Evolutionary conservation across 768 basidiomycete genomes (phyloP).

Genomic region (Roridomyces roridus): DNA sequence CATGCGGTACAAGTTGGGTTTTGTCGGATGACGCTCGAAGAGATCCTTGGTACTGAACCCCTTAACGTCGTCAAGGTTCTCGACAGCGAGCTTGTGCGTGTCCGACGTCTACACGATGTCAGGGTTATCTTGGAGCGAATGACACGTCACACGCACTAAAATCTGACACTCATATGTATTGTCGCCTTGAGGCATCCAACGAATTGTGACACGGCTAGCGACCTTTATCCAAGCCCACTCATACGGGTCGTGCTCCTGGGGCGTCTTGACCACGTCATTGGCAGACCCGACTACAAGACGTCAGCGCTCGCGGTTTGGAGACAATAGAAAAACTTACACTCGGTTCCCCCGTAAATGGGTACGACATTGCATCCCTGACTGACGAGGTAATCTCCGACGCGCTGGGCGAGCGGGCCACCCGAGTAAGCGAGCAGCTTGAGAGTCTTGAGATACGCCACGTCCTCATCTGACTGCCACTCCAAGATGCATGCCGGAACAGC

Average conservation of each 20-base stretch:
- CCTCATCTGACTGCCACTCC: slow-evolving; percentile 40
- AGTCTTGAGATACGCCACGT: slow-evolving; percentile 33
- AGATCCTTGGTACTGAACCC: slow-evolving; percentile 38
- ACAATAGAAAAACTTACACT: slow-evolving; percentile 29
- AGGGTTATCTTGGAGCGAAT: background rate
- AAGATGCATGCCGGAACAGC: slow-evolving; percentile 47
- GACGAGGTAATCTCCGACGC: slow-evolving; percentile 41
- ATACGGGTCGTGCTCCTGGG: slow-evolving; percentile 21
- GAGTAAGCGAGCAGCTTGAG: slow-evolving; percentile 32
- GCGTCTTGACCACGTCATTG: slow-evolving; percentile 15
- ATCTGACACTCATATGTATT: slow-evolving; percentile 44
- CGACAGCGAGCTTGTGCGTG: slow-evolving; percentile 40
- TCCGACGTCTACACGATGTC: slow-evolving; percentile 6
- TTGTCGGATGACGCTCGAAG: slow-evolving; percentile 37
- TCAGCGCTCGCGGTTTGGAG: background rate
- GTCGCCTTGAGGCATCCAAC: slow-evolving; percentile 42
- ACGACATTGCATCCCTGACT: slow-evolving; percentile 39
- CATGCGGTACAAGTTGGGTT: slow-evolving; percentile 36
- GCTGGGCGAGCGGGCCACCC: slow-evolving; percentile 43
- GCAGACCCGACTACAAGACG: slow-evolving; percentile 23
- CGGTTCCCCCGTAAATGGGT: slow-evolving; percentile 44
- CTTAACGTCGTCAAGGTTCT: slow-evolving; percentile 34
- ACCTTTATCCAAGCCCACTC: slow-evolving; percentile 38
- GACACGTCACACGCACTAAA: slow-evolving; percentile 34
- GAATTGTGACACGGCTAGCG: slow-evolving; percentile 27